These are phyloP conservation scores for Ascosphaera aggregata DNA, from an alignment of 2,329 filamentous ascomycete species.

Conservation along the genomic window DNA sequence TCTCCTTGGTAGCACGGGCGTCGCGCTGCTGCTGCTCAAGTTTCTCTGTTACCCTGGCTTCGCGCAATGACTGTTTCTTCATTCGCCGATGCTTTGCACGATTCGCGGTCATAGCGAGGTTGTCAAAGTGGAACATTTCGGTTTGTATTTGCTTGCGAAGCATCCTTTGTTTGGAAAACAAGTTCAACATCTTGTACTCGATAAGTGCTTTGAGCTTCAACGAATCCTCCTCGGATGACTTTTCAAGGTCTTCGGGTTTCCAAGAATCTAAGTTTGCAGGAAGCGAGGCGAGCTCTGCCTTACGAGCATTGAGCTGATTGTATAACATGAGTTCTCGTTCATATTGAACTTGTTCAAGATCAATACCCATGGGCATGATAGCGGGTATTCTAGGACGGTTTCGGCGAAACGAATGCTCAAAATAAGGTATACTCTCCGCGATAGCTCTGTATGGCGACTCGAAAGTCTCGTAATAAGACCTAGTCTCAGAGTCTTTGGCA, in stretches of 20 bases:
- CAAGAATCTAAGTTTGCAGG: slow-evolving; percentile 72
- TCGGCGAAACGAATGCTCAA: slow-evolving; percentile 51
- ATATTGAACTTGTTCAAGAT: slow-evolving; percentile 63
- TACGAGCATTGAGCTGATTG: slow-evolving; percentile 70
- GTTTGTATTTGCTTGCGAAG: slow-evolving; percentile 70
- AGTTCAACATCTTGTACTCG: slow-evolving; percentile 73
- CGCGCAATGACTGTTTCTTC: slow-evolving; percentile 91
- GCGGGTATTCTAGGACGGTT: slow-evolving; percentile 65
- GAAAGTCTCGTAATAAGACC: slow-evolving; percentile 52
- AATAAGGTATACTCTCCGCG: slow-evolving; percentile 44
- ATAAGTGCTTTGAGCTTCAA: slow-evolving; percentile 80
- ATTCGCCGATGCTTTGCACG: slow-evolving; percentile 71
- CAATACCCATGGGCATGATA: slow-evolving; percentile 70
- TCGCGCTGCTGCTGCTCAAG: slow-evolving; percentile 97
- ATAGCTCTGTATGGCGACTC: slow-evolving; percentile 45
- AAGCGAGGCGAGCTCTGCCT: slow-evolving; percentile 59
- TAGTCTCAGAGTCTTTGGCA: slow-evolving; percentile 13
- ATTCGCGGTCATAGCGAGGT: slow-evolving; percentile 92
- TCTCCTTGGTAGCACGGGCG: slow-evolving; percentile 83
- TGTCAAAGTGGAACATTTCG: slow-evolving; percentile 89
- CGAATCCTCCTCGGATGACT: slow-evolving; percentile 47
- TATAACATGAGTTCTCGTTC: slow-evolving; percentile 75
- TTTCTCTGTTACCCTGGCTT: slow-evolving; percentile 94
- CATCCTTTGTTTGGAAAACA: slow-evolving; percentile 73
- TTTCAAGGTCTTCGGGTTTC: slow-evolving; percentile 50